phyloP scores from a whole-genome alignment of 2,329 filamentous ascomycete species.

The Arachnopeziza araneosa region DNA sequence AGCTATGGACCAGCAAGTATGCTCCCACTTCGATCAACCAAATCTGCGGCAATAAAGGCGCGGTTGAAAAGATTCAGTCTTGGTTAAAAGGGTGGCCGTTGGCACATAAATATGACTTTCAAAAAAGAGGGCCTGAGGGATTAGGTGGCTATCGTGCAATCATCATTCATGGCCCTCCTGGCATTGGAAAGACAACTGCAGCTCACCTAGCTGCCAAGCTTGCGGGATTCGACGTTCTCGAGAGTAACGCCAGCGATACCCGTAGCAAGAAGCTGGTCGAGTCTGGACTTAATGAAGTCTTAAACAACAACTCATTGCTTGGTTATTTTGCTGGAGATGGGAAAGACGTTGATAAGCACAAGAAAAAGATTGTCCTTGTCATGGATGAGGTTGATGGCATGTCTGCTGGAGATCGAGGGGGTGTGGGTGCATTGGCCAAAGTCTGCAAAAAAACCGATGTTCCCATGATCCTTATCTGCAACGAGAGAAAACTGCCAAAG shows the following conservation, averaged over 20 bases:
- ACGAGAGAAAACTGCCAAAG: conserved; percentile 86
- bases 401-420: conserved; percentile 93
- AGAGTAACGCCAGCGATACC: conserved; percentile 93
- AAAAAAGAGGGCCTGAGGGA: conserved; percentile 76
- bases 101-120: conserved; percentile 74
- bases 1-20: conserved; percentile 93
- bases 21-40: conserved; percentile 78
- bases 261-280: conserved; percentile 96
- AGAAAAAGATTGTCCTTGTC: conserved; percentile 91
- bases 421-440: conserved; percentile 88
- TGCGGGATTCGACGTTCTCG: conserved; percentile 88
- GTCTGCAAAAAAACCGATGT: conserved; percentile 94
- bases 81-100: conserved; percentile 84
- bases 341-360: conserved; percentile 70
- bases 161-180: conserved; percentile 90
- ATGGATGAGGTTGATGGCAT: conserved; percentile 99
- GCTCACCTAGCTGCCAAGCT: conserved; percentile 90
- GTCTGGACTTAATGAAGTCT: conserved; percentile 76
- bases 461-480: conserved; percentile 95
- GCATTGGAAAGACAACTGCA: conserved; percentile 95
- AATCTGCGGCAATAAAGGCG: conserved; percentile 90
- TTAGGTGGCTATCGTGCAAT: conserved; percentile 80
- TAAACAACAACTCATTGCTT: conserved; percentile 87
- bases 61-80: conserved; percentile 81
- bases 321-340: conserved; percentile 86